Evolutionary conservation across 441 rosid genomes (phyloP).

Genomic region (Populus hybrid): DNA sequence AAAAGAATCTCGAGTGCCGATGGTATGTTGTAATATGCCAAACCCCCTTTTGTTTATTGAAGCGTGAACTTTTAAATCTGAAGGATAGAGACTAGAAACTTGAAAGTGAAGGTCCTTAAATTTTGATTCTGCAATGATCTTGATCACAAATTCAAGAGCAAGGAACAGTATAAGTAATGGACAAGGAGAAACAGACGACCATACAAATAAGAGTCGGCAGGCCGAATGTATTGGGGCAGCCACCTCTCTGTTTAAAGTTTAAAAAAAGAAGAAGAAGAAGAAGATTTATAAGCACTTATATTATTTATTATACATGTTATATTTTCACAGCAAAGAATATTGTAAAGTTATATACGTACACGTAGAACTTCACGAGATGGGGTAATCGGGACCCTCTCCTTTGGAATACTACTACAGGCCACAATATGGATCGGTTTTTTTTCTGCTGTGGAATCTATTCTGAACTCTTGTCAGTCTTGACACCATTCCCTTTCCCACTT

Average conservation of each 20-base stretch:
- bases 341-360: neutral
- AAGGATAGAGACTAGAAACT: conserved; percentile 9
- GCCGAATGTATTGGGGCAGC: conserved; percentile 28
- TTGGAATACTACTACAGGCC: neutral
- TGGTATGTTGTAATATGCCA: neutral
- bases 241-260: neutral
- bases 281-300: neutral
- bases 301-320: neutral
- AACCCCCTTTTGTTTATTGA: neutral
- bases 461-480: conserved; percentile 28
- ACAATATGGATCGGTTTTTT: neutral
- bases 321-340: neutral
- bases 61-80: neutral
- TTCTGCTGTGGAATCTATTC: conserved; percentile 44
- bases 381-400: neutral
- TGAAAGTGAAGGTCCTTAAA: conserved; percentile 3
- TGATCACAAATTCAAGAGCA: neutral
- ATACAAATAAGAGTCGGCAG: conserved; percentile 16
- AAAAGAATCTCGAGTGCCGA: neutral
- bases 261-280: neutral
- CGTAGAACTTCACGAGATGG: conserved; percentile 11
- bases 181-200: conserved; percentile 27
- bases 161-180: neutral
- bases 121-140: conserved; percentile 5
- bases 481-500: conserved; percentile 13